Base-by-base conservation (phyloP, 352 stramenopile genomes). In the Pythium aquatile region DNA sequence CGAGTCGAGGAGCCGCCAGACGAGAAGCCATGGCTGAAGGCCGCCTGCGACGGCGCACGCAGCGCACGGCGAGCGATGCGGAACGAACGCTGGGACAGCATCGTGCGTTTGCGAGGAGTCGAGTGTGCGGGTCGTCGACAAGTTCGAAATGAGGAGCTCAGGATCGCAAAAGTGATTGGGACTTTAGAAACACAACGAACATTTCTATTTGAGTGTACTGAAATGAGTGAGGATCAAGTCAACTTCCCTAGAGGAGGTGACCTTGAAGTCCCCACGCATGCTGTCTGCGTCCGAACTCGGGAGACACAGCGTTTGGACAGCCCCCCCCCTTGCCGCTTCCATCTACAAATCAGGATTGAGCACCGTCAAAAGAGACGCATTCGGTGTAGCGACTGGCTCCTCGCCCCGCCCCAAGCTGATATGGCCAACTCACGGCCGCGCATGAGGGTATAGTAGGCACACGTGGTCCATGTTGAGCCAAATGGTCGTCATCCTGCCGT, bases 31-130 rank as follows among this genome's bases (percentile, higher is more conserved):
- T 56, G 51, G 28, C 32, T 42, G 49, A 65, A 30, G 37, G 63
- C 24, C 37, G 64, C 48, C 26, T 65, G 63, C 56, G 63, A 65
- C 4, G 63, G 55, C 35, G 42, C 49, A 32, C 66, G 66, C 24
- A 68, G 61, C 47, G 55, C 60, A 28, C 56, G 61, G 33, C 56
- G 66, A 0, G 61, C 55, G 37, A 73, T 26, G 20, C 60, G 61
- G 10, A 73, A 60, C 17, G 60, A 59, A 14, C 48, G 59, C 6
- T 68, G 39, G 8, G 59, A 48, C 4, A 72, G 53, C 65, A 72
- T 72, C 2, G n/a, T 35, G 44, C 13, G 28, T 6, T 24, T 28
- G 44, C 11, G 37, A 6, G 26, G 3, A 4, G 30, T 35, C n/a
- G n/a, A 33, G 16, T 39, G 10, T 44, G 16, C 42, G 9, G 17